phyloP scores from a whole-genome alignment of 148 eudicot genomes.

The Cornus kousa region DNA sequence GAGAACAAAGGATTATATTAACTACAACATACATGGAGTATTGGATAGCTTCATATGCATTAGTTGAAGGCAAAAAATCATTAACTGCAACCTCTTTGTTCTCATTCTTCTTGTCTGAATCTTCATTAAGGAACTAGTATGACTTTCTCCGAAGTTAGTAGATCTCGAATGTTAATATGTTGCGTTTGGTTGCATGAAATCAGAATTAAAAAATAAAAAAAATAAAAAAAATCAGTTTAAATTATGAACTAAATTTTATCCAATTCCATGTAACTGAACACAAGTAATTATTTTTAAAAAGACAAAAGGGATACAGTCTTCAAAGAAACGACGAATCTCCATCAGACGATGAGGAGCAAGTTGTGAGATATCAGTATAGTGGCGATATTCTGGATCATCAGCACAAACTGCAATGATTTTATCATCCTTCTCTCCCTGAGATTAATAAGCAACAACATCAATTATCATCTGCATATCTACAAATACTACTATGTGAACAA shows the following conservation, averaged over 20 bases:
- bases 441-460: neutral
- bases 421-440: constrained; percentile 85
- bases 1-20: too few species aligned
- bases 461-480: neutral
- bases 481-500: neutral
- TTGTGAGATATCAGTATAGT: constrained; percentile 64
- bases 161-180: too few species aligned
- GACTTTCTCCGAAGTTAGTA: too few species aligned
- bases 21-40: constrained; percentile 45
- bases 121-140: constrained; percentile 20
- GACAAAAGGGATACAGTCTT: constrained; percentile 70
- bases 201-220: too few species aligned
- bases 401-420: constrained; percentile 91
- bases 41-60: constrained; percentile 65
- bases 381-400: constrained; percentile 85
- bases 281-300: neutral
- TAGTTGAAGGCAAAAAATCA: constrained; percentile 54
- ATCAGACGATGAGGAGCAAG: constrained; percentile 79
- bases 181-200: too few species aligned
- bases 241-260: too few species aligned
- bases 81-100: constrained; percentile 63
- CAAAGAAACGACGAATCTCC: constrained; percentile 85
- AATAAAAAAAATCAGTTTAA: neutral
- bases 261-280: too few species aligned
- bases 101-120: constrained; percentile 68